A percentile compares a stretch with the other conserved stretches of the same genome.
phyloP scores from a whole-genome alignment of 192 early-diverging fungal species.

The Backusella tuberculispora region DNA sequence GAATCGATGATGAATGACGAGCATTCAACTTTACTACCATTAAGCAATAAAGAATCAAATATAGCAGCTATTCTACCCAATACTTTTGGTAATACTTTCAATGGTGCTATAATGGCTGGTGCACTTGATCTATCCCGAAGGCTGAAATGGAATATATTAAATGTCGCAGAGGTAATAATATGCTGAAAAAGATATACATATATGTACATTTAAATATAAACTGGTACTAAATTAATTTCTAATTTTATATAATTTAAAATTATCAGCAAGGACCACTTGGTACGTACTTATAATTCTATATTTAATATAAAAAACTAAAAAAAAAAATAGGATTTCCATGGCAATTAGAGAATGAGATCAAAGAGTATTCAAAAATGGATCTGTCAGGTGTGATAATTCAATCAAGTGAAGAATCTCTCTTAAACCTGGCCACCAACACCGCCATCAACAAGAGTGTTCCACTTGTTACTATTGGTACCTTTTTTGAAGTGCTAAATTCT shows the following conservation, averaged over 20 bases:
- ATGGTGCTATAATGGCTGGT: conserved; percentile 15
- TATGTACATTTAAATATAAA: background rate
- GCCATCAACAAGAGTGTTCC: background rate
- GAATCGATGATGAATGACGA: background rate
- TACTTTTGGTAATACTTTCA: conserved; percentile 26
- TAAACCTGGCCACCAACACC: background rate
- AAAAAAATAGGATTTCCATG: background rate
- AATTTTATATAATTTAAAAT: background rate
- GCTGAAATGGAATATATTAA: conserved; percentile 22
- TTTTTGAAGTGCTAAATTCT: background rate
- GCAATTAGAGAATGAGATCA: background rate
- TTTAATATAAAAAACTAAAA: background rate
- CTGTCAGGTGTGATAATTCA: background rate
- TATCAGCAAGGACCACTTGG: background rate
- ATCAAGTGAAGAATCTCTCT: background rate
- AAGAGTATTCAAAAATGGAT: conserved; percentile 11
- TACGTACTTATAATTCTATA: background rate
- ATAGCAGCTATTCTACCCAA: conserved; percentile 14
- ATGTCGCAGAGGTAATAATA: background rate
- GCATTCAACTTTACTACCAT: background rate
- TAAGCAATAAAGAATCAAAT: background rate
- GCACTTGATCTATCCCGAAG: conserved; percentile 11
- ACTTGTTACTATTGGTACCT: background rate
- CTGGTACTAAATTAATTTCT: background rate
- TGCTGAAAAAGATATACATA: background rate